Conservation (phyloP, 495 filamentous ascomycete genomes). For the Chaetomidium leptoderma region DNA sequence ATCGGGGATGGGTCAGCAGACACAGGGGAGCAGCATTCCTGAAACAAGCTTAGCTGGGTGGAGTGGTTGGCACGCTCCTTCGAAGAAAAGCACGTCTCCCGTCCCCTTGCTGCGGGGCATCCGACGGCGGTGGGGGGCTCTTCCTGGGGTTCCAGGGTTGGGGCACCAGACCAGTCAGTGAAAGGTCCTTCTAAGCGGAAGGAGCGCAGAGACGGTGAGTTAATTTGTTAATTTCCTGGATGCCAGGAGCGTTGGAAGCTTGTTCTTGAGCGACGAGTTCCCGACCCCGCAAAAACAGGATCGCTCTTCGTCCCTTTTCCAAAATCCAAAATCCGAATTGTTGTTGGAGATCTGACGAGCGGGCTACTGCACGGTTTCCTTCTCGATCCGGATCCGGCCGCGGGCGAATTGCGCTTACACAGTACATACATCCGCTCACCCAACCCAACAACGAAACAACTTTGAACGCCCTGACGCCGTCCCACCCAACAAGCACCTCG, state of each 20-base stretch:
- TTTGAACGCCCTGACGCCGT: neutral
- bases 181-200: neutral
- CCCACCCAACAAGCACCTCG: neutral
- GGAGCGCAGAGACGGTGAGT: neutral
- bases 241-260: conserved; percentile 12
- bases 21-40: conserved; percentile 4
- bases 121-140: no score
- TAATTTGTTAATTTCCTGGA: neutral
- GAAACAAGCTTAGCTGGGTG: conserved; percentile 24
- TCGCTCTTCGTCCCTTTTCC: no score
- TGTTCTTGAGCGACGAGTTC: neutral
- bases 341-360: no score
- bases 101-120: no score
- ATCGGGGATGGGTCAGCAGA: neutral
- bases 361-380: no score
- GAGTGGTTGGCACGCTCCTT: neutral
- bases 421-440: neutral
- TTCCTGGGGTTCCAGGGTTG: no score
- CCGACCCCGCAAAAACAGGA: no score
- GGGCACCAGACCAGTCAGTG: neutral
- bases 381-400: no score
- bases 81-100: neutral
- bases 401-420: no score
- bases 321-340: no score
- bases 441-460: neutral